Conservation (phyloP, 768 basidiomycete genomes). For the Suillus subluteus region DNA sequence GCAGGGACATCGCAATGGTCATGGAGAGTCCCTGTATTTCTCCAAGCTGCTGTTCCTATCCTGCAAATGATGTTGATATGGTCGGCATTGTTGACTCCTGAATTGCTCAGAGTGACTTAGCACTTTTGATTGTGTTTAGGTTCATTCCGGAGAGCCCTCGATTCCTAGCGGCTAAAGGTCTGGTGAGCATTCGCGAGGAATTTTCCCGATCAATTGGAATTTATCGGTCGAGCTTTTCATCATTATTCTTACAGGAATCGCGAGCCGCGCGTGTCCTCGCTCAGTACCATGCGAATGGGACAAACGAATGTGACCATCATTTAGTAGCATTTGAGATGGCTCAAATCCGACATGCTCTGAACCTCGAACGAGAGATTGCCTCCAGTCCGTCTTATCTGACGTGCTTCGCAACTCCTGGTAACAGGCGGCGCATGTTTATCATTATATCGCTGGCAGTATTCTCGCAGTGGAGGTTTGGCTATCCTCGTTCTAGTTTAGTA, state of each 20-base stretch:
- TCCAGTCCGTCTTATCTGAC: slow-evolving; percentile 51
- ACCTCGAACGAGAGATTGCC: slow-evolving; percentile 60
- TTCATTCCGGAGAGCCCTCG: slow-evolving; percentile 72
- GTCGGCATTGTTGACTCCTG: slow-evolving; percentile 32
- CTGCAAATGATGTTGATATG: slow-evolving; percentile 59
- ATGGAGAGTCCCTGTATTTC: slow-evolving; percentile 67
- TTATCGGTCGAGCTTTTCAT: neutral
- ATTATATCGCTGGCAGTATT: slow-evolving; percentile 70
- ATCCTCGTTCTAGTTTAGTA: slow-evolving; percentile 1
- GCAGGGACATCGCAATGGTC: slow-evolving; percentile 50
- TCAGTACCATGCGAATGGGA: slow-evolving; percentile 71
- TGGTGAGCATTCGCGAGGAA: slow-evolving; percentile 38
- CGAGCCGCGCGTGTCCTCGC: slow-evolving; percentile 64
- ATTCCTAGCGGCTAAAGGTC: slow-evolving; percentile 64
- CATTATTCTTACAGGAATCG: slow-evolving; percentile 44
- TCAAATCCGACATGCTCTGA: slow-evolving; percentile 71
- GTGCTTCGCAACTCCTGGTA: slow-evolving; percentile 65
- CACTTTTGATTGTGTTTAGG: slow-evolving; percentile 35
- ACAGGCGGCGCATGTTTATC: slow-evolving; percentile 67
- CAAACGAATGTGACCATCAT: slow-evolving; percentile 57
- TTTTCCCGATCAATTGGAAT: neutral
- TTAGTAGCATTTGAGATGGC: slow-evolving; percentile 55
- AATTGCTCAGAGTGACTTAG: neutral
- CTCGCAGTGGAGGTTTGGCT: slow-evolving; percentile 70
- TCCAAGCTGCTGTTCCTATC: slow-evolving; percentile 62